A percentile compares a stretch with the other conserved stretches of the same genome.
phyloP scores from a whole-genome alignment of 176 grass and related monocot genomes.

The Zizania latifolia region DNA sequence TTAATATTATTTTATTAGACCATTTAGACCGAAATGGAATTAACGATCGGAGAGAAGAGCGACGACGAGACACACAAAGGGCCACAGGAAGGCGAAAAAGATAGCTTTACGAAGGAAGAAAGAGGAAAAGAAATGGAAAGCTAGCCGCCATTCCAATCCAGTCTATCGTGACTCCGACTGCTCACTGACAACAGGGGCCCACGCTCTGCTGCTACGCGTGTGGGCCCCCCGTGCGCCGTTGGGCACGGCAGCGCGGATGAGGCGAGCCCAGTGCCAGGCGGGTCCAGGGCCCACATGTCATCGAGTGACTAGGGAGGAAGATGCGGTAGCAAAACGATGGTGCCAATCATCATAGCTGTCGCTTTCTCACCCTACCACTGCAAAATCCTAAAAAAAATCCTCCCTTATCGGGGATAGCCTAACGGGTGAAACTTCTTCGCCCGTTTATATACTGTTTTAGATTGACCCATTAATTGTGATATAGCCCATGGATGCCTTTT shows the following conservation, averaged over 20 bases:
- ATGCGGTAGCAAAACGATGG: neutral
- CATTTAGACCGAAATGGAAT: no score
- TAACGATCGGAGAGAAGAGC: no score
- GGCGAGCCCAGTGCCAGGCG: neutral
- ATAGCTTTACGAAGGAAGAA: neutral
- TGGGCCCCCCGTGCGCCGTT: neutral
- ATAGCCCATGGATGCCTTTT: no score
- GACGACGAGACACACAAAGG: no score
- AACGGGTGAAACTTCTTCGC: neutral
- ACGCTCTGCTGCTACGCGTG: neutral
- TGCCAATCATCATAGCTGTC: conserved; percentile 27
- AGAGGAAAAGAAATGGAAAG: neutral
- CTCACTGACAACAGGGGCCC: neutral
- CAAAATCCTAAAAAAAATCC: neutral
- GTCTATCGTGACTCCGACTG: neutral
- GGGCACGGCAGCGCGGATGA: neutral
- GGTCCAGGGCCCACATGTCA: neutral
- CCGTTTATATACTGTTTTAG: no score
- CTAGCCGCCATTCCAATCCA: conserved; percentile 12
- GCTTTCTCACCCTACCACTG: conserved; percentile 5
- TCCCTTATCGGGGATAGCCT: neutral
- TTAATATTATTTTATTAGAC: no score
- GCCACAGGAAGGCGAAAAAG: neutral
- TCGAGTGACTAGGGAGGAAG: fast-evolving
- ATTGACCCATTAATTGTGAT: no score